phyloP scores from a whole-genome alignment of 2,329 filamentous ascomycete genomes.

The Grosmannia clavigera region DNA sequence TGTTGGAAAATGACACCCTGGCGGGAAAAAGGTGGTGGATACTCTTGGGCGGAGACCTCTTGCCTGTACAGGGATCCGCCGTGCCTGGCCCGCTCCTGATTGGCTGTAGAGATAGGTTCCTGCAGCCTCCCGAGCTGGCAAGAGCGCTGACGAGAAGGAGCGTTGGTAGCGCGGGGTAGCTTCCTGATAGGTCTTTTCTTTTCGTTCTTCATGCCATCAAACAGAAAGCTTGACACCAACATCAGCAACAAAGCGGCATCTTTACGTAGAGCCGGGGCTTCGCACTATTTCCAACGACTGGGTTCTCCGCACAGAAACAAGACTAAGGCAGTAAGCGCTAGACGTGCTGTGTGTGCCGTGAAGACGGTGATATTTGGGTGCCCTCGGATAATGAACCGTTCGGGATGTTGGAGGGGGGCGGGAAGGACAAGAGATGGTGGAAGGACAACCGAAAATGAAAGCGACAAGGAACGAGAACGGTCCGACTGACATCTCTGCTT shows the following conservation, averaged over 20 bases:
- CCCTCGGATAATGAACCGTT: no score
- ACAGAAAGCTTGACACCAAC: no score
- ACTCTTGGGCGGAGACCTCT: no score
- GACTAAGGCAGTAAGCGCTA: neutral
- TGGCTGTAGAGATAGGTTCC: neutral
- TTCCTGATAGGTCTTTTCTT: neutral
- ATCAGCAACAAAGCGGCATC: no score
- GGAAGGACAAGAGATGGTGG: no score
- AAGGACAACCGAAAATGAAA: neutral
- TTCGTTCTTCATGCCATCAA: neutral
- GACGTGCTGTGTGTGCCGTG: neutral
- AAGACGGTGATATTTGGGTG: no score
- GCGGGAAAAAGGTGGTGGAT: neutral
- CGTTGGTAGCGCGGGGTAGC: neutral
- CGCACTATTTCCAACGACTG: no score
- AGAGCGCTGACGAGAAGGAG: neutral
- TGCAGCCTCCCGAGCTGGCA: neutral
- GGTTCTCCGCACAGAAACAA: no score
- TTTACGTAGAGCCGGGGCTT: no score
- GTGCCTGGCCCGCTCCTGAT: neutral
- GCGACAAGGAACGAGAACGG: neutral
- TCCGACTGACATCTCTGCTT: neutral
- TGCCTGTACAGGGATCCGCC: neutral
- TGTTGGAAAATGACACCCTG: neutral
- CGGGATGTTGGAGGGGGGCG: neutral